Conservation (phyloP, 202 grass and related monocot genomes). For the Carex arenaria region DNA sequence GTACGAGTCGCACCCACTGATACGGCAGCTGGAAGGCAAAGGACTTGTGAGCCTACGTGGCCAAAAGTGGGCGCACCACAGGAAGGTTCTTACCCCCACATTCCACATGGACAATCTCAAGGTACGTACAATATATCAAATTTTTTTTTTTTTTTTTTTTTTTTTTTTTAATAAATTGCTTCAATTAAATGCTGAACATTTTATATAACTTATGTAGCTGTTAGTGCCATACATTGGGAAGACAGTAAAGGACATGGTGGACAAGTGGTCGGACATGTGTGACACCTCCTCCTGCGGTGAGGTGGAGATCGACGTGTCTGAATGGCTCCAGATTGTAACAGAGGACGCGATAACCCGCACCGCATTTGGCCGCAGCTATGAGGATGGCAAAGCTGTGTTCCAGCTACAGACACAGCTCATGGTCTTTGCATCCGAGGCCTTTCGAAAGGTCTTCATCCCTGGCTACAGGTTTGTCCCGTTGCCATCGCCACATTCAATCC, state of each 20-base stretch:
- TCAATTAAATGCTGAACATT: background rate
- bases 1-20: conserved; percentile 91
- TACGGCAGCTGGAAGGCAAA: conserved; percentile 94
- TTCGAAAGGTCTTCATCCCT: conserved; percentile 95
- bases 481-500: background rate
- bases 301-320: conserved; percentile 95
- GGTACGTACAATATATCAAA: no score
- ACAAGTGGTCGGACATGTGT: conserved; percentile 60
- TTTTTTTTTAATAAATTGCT: no score
- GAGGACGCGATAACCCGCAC: conserved; percentile 95
- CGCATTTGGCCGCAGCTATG: conserved; percentile 87
- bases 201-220: conserved; percentile 29
- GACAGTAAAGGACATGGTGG: conserved; percentile 80
- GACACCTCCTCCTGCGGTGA: conserved; percentile 35
- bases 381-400: conserved; percentile 86
- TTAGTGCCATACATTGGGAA: conserved; percentile 78
- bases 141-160: no score
- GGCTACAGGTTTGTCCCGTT: conserved; percentile 64
- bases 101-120: conserved; percentile 99
- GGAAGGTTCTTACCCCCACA: conserved; percentile 82
- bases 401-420: conserved; percentile 90
- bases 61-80: conserved; percentile 91
- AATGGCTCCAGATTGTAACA: conserved; percentile 93
- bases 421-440: conserved; percentile 83
- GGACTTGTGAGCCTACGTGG: conserved; percentile 91